phyloP scores from a whole-genome alignment of 2,329 filamentous ascomycete genomes.

The Sordariomycetes sp. region DNA sequence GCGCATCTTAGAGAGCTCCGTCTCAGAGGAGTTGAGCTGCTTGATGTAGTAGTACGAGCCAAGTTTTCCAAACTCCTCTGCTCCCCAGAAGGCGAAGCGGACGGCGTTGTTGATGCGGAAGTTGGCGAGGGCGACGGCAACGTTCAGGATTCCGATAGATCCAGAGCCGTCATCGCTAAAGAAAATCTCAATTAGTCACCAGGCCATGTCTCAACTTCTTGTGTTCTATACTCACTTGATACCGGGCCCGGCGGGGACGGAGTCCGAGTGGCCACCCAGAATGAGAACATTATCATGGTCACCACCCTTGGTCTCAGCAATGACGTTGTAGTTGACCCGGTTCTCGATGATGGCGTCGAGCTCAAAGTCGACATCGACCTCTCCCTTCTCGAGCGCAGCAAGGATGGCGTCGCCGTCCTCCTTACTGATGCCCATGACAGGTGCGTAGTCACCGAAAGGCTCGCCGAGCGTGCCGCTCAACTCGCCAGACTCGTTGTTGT shows the following conservation, averaged over 20 bases:
- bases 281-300: constrained; percentile 33
- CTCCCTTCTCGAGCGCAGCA: constrained; percentile 15
- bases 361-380: constrained; percentile 18
- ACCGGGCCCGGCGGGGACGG: constrained; percentile 34
- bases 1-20: constrained; percentile 33
- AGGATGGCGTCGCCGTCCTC: constrained; percentile 25
- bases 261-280: constrained; percentile 32
- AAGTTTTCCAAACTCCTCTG: constrained; percentile 34
- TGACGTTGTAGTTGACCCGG: constrained; percentile 33
- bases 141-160: constrained; percentile 29
- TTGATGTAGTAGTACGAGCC: constrained; percentile 36
- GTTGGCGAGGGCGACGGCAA: constrained; percentile 26
- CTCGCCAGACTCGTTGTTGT: constrained; percentile 44
- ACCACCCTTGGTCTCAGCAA: constrained; percentile 34
- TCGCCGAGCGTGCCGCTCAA: constrained; percentile 40
- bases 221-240: constrained; percentile 33
- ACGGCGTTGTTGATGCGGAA: constrained; percentile 33
- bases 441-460: constrained; percentile 28
- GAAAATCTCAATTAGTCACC: neutral
- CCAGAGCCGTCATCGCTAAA: constrained; percentile 43
- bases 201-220: neutral
- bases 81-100: constrained; percentile 37
- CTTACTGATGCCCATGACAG: constrained; percentile 37
- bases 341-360: constrained; percentile 34
- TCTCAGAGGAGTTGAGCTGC: constrained; percentile 22